Percentiles rank a stretch among this genome's conserved stretches.
These are phyloP conservation scores for Fusarium hostae DNA, from an alignment of 2,329 filamentous ascomycete species.

Conservation along the genomic window DNA sequence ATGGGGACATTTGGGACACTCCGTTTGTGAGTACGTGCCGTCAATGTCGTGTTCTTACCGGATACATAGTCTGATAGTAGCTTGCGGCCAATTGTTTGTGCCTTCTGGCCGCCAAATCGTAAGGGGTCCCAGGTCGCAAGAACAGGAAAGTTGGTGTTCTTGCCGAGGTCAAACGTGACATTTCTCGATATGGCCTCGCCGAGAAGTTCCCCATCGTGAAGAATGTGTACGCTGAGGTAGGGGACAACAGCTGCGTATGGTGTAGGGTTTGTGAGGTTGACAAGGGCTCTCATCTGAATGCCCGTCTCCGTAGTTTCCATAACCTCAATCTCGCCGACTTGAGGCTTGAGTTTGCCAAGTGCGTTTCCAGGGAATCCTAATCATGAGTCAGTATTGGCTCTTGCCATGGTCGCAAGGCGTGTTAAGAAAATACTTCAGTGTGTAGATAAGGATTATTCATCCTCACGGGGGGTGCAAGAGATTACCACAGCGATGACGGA, in stretches of 20 bases:
- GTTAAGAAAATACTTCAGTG: constrained; percentile 47
- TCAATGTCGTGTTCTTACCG: constrained; percentile 84
- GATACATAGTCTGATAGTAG: constrained; percentile 89
- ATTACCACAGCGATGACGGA: constrained; percentile 73
- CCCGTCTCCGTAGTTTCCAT: constrained; percentile 77
- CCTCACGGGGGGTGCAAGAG: constrained; percentile 43
- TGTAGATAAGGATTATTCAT: constrained; percentile 39
- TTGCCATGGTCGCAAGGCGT: constrained; percentile 38
- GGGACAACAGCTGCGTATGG: constrained; percentile 86
- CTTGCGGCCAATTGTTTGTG: constrained; percentile 71
- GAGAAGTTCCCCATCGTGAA: constrained; percentile 77
- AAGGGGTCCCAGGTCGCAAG: constrained; percentile 80
- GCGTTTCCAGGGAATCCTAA: constrained; percentile 69
- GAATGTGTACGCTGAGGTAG: constrained; percentile 78
- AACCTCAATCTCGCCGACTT: constrained; percentile 77
- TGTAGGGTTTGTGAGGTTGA: constrained; percentile 93
- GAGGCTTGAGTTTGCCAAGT: constrained; percentile 64
- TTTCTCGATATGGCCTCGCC: constrained; percentile 78
- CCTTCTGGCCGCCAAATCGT: constrained; percentile 68
- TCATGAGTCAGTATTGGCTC: constrained; percentile 49
- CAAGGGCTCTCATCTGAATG: constrained; percentile 74
- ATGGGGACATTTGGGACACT: constrained; percentile 79
- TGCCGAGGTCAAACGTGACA: constrained; percentile 71
- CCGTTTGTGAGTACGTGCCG: constrained; percentile 74
- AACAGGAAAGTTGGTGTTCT: constrained; percentile 76